Conservation (phyloP, 2,329 filamentous ascomycete genomes). For the Calonectria leucothoes region DNA sequence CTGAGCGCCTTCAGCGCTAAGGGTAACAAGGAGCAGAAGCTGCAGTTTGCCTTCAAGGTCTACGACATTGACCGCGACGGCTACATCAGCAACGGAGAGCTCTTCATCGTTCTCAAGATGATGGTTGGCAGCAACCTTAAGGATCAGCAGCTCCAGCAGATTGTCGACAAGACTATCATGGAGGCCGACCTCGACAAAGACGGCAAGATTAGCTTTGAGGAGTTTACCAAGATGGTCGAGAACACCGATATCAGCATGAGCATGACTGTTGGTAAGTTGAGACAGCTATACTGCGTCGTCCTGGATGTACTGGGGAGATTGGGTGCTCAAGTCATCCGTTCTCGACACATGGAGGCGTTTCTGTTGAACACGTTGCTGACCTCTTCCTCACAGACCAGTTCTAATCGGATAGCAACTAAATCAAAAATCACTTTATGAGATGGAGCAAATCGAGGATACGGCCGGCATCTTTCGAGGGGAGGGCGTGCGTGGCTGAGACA, state of each 20-base stretch:
- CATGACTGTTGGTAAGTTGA: conserved; percentile 74
- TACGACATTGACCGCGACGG: conserved; percentile 99
- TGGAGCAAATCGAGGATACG: conserved; percentile 7
- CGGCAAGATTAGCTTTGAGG: conserved; percentile 98
- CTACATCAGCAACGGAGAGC: conserved; percentile 98
- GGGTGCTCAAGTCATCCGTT: neutral
- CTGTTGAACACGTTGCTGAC: conserved; percentile 19
- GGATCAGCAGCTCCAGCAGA: conserved; percentile 98
- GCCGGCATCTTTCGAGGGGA: conserved; percentile 4
- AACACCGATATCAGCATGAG: conserved; percentile 85
- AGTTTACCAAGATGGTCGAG: conserved; percentile 99
- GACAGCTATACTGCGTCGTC: neutral
- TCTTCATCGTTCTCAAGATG: conserved; percentile 99
- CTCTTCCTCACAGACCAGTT: conserved; percentile 33
- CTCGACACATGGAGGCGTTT: neutral
- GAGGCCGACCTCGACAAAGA: conserved; percentile 96
- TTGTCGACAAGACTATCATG: conserved; percentile 99
- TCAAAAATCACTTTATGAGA: conserved; percentile 10
- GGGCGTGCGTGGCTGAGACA: conserved; percentile 15
- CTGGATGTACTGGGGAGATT: neutral
- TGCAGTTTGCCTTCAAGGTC: conserved; percentile 97
- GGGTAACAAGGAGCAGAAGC: conserved; percentile 99
- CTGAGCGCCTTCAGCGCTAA: conserved; percentile 96
- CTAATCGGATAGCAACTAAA: conserved; percentile 18
- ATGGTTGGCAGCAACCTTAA: conserved; percentile 99